phyloP scores from a whole-genome alignment of 371 early-diverging fungal genomes.

The Gilbertella persicaria region DNA sequence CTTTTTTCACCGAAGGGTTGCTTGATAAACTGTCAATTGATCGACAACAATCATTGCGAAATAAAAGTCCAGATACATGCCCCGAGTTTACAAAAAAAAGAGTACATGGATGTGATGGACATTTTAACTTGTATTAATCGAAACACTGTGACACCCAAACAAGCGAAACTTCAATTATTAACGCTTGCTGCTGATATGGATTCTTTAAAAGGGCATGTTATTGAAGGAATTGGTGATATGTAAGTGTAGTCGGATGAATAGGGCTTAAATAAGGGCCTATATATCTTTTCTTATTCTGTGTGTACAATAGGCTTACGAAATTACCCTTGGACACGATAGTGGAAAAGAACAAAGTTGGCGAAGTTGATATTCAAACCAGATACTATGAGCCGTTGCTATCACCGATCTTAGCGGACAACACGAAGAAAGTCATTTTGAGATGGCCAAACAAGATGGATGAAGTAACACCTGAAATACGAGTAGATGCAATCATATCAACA shows the following conservation, averaged over 20 bases:
- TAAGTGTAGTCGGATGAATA: constrained; percentile 23
- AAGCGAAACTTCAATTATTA: constrained; percentile 15
- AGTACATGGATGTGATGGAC: constrained; percentile 12
- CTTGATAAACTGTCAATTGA: constrained; percentile 8
- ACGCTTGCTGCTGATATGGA: constrained; percentile 15
- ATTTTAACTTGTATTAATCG: constrained; percentile 9
- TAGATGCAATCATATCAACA: constrained; percentile 22
- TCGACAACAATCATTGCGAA: constrained; percentile 6
- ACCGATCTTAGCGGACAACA: constrained; percentile 16
- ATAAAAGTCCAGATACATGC: constrained; percentile 11
- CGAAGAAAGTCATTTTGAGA: constrained; percentile 20
- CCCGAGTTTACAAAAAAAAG: constrained; percentile 14
- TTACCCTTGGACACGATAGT: constrained; percentile 16
- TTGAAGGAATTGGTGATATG: constrained; percentile 23
- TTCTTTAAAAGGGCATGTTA: constrained; percentile 12
- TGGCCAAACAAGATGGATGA: constrained; percentile 21
- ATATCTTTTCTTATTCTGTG: constrained; percentile 9
- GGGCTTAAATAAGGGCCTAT: constrained; percentile 15
- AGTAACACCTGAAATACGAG: constrained; percentile 12
- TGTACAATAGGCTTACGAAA: constrained; percentile 15
- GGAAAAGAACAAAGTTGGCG: constrained; percentile 23
- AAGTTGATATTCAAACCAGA: constrained; percentile 27
- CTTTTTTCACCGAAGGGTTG: constrained; percentile 15
- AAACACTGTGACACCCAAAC: constrained; percentile 11
- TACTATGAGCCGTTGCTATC: constrained; percentile 29